These are phyloP conservation scores for Grosmannia clavigera DNA, from an alignment of 2,329 filamentous ascomycete species.

Conservation along the genomic window DNA sequence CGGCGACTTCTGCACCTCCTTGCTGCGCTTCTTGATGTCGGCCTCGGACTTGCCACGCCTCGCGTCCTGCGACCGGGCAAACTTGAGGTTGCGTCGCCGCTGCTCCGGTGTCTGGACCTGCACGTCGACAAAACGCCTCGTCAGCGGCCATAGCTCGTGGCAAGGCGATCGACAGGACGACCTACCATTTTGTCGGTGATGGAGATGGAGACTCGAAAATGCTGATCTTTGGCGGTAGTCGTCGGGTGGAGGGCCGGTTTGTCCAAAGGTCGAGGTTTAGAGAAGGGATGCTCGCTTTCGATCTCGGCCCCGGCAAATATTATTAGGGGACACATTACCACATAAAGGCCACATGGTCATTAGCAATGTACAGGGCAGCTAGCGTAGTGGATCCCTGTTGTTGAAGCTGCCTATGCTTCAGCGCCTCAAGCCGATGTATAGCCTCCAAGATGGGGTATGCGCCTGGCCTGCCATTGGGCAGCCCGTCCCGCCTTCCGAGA, in stretches of 20 bases:
- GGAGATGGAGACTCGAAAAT: background rate
- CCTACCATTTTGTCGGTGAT: constrained; percentile 13
- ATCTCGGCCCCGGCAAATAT: background rate
- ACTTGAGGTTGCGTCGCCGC: constrained; percentile 69
- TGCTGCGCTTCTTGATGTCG: constrained; percentile 47
- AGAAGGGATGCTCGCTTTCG: background rate
- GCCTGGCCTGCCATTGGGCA: constrained; percentile 5
- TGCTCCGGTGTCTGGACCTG: constrained; percentile 79
- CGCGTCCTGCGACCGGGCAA: constrained; percentile 57
- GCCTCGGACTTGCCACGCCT: constrained; percentile 64
- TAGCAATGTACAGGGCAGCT: background rate
- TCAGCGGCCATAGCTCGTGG: background rate
- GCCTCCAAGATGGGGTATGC: background rate
- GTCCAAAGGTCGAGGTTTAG: background rate
- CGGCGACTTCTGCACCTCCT: constrained; percentile 45
- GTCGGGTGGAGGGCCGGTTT: background rate
- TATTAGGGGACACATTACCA: background rate
- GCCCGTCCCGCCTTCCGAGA: background rate
- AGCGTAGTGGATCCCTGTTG: background rate
- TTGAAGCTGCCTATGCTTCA: background rate
- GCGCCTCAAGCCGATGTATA: background rate
- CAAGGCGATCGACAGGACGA: background rate
- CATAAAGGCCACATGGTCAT: background rate
- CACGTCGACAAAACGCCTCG: background rate
- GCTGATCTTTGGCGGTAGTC: background rate